Percentiles rank a stretch among this genome's conserved stretches.
These are phyloP conservation scores for Hygrophorus russula DNA, from an alignment of 768 basidiomycete species.

Conservation along the genomic window DNA sequence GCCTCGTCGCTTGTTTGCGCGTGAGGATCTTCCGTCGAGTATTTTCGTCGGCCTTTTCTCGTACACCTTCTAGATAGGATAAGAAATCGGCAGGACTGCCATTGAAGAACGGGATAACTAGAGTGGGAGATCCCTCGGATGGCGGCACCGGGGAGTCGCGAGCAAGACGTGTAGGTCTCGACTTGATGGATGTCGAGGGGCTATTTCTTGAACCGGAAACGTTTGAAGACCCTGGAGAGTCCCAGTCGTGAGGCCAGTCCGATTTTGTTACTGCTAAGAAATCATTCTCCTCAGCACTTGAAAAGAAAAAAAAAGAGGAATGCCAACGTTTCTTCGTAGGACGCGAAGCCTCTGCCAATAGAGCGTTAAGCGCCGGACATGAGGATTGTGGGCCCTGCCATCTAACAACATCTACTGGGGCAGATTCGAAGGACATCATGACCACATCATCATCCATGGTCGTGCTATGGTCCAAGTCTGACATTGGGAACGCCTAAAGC, in stretches of 20 bases:
- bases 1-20: background rate
- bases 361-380: constrained; percentile 17
- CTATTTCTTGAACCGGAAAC: too few species aligned
- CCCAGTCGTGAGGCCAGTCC: too few species aligned
- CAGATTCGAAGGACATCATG: too few species aligned
- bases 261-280: too few species aligned
- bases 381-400: constrained; percentile 23
- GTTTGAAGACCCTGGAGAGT: too few species aligned
- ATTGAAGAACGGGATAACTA: constrained; percentile 1
- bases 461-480: too few species aligned
- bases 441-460: too few species aligned
- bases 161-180: constrained; percentile 2
- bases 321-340: background rate
- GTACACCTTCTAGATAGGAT: constrained; percentile 23
- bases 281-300: background rate
- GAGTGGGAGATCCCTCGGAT: background rate
- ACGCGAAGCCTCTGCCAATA: constrained; percentile 11
- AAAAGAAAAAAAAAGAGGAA: background rate
- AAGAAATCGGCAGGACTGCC: constrained; percentile 17
- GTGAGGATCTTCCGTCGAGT: constrained; percentile 8
- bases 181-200: background rate
- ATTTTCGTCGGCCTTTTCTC: constrained; percentile 22
- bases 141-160: background rate
- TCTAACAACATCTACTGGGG: constrained; percentile 13
- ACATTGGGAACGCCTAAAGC: too few species aligned